Percentiles rank a stretch among this genome's conserved stretches.
Evolutionary conservation across 2,329 filamentous ascomycete species (phyloP).

Genomic region (Sporothrix inflata): DNA sequence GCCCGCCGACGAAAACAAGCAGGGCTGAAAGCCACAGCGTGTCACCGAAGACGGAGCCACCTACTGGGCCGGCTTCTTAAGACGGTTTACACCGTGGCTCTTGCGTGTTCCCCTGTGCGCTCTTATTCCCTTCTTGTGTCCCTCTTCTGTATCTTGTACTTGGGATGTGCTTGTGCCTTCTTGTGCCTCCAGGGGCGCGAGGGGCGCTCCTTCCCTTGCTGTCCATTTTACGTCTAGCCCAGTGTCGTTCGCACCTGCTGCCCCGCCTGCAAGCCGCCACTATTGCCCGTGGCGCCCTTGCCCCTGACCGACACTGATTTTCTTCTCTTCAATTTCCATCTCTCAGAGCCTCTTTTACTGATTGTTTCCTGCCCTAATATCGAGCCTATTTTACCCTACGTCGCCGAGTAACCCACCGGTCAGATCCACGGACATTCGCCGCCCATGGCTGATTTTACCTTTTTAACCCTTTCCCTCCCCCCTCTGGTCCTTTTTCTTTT

Average conservation of each 20-base stretch:
- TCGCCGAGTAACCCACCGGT: background rate
- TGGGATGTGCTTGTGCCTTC: background rate
- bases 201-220: background rate
- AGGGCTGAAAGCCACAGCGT: slow-evolving; percentile 19
- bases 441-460: background rate
- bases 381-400: background rate
- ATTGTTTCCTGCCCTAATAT: background rate
- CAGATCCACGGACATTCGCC: background rate
- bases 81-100: background rate
- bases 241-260: slow-evolving; percentile 10
- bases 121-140: slow-evolving; percentile 5
- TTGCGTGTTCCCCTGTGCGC: background rate
- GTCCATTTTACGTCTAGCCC: background rate
- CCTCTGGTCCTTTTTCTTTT: background rate
- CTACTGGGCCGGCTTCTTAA: slow-evolving; percentile 1
- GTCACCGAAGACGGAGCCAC: slow-evolving; percentile 13
- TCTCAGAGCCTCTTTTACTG: background rate
- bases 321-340: background rate
- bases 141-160: background rate
- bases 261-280: background rate
- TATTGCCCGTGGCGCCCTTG: background rate
- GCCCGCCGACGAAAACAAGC: background rate
- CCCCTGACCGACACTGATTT: slow-evolving; percentile 6
- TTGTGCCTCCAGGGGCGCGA: background rate
- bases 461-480: background rate